Percentiles rank a stretch among this genome's conserved stretches.
phyloP scores from a whole-genome alignment of 169 alveolate species.

The Eimeria maxima region DNA sequence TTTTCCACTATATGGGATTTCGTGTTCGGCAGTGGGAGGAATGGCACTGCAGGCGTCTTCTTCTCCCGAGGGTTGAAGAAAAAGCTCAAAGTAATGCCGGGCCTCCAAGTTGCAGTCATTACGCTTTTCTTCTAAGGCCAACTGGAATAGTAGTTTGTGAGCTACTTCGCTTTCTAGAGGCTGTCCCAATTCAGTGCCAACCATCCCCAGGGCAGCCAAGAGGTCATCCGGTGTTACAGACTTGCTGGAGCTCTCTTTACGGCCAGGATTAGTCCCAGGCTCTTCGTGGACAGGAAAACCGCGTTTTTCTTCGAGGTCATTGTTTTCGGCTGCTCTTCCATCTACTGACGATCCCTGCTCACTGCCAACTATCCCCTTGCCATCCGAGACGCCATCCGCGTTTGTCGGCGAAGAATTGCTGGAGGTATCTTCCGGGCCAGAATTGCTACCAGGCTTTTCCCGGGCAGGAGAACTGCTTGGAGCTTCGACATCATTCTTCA shows the following conservation, averaged over 20 bases:
- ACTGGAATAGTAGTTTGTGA: neutral
- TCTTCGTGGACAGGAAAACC: too few relatives aligned
- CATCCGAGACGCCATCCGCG: too few relatives aligned
- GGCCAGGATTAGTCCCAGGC: neutral
- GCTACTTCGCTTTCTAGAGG: neutral
- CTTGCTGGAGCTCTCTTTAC: neutral
- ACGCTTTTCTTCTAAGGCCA: neutral
- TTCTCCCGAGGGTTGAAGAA: neutral
- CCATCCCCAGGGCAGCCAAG: neutral
- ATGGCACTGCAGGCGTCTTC: neutral
- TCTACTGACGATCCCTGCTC: too few relatives aligned
- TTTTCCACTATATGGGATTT: neutral
- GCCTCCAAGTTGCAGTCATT: neutral
- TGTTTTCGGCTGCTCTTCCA: too few relatives aligned
- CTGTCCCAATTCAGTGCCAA: neutral
- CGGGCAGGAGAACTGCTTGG: too few relatives aligned
- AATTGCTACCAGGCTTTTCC: too few relatives aligned
- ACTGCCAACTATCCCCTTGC: too few relatives aligned
- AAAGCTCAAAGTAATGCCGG: neutral
- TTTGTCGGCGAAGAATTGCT: too few relatives aligned
- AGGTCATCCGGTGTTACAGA: neutral
- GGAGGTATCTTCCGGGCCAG: too few relatives aligned
- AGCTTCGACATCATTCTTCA: neutral
- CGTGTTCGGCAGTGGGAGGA: neutral
- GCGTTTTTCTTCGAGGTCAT: too few relatives aligned